Percentiles rank a stretch among this genome's conserved stretches.
These are phyloP conservation scores for Cystobasidium tubakii DNA, from an alignment of 768 basidiomycete species.

Conservation along the genomic window DNA sequence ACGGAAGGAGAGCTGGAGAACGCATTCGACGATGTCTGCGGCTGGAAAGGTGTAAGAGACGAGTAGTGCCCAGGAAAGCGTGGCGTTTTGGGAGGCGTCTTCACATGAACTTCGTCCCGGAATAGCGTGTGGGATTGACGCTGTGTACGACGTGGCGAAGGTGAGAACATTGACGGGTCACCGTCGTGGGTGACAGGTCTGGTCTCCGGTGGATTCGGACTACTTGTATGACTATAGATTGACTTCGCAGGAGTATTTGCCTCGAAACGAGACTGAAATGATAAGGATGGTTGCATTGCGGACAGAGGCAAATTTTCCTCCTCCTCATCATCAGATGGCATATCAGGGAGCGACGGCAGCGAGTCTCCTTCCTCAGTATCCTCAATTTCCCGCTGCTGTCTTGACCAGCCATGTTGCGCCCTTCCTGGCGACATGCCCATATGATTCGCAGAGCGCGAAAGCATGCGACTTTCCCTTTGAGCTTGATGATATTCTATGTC, in stretches of 20 bases:
- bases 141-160: background rate
- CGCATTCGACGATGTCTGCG: background rate
- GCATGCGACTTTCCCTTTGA: background rate
- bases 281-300: background rate
- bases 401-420: background rate
- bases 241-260: background rate
- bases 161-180: background rate
- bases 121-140: background rate
- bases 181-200: background rate
- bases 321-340: background rate
- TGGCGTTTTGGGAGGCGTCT: constrained; percentile 10
- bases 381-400: background rate
- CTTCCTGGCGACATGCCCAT: background rate
- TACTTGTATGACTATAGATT: no score
- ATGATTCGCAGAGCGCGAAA: background rate
- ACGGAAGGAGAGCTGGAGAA: no score
- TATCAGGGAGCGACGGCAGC: background rate
- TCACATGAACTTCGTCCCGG: no score
- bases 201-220: no score
- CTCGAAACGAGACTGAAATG: background rate
- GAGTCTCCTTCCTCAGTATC: background rate
- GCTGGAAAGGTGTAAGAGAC: background rate
- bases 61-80: constrained; percentile 7
- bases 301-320: background rate
- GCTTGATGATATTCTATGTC: background rate